Conservation (phyloP, 1,139 yeast genomes). For the Debaryomyces subglobosus region DNA sequence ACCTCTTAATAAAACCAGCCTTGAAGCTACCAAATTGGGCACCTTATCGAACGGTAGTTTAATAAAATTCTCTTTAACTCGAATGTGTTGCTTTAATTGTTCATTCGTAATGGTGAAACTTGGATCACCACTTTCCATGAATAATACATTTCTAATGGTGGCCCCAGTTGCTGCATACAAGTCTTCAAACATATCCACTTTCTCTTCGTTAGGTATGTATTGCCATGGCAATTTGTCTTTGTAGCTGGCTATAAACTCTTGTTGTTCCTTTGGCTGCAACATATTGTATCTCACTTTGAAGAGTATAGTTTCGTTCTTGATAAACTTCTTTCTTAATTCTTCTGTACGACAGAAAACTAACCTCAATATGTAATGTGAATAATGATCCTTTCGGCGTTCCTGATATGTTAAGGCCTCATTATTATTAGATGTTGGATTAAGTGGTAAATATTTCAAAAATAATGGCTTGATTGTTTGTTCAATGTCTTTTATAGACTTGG, state of each 20-base stretch:
- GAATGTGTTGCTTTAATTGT: conserved; percentile 47
- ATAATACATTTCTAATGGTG: conserved; percentile 34
- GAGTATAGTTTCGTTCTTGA: conserved; percentile 72
- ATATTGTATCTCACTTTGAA: conserved; percentile 73
- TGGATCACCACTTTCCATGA: conserved; percentile 32
- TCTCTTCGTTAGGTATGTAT: conserved; percentile 66
- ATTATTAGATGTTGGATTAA: conserved; percentile 42
- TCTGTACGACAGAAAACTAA: conserved; percentile 90
- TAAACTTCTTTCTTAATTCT: conserved; percentile 78
- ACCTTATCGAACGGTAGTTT: conserved; percentile 89
- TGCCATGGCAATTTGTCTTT: conserved; percentile 68
- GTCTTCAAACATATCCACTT: conserved; percentile 48
- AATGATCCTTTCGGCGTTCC: conserved; percentile 86
- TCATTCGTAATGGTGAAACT: conserved; percentile 39
- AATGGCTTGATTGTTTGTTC: conserved; percentile 68
- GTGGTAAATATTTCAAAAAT: conserved; percentile 66
- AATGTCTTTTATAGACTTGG: conserved; percentile 64
- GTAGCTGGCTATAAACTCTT: conserved; percentile 62
- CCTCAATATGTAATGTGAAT: conserved; percentile 85
- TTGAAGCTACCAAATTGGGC: conserved; percentile 67
- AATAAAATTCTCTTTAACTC: conserved; percentile 60
- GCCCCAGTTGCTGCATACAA: conserved; percentile 56
- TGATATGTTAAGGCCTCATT: conserved; percentile 33
- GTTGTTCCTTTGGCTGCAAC: conserved; percentile 71
- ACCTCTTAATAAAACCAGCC: conserved; percentile 63